Conservation (phyloP, 169 alveolate species). For the Eimeria praecox region DNA sequence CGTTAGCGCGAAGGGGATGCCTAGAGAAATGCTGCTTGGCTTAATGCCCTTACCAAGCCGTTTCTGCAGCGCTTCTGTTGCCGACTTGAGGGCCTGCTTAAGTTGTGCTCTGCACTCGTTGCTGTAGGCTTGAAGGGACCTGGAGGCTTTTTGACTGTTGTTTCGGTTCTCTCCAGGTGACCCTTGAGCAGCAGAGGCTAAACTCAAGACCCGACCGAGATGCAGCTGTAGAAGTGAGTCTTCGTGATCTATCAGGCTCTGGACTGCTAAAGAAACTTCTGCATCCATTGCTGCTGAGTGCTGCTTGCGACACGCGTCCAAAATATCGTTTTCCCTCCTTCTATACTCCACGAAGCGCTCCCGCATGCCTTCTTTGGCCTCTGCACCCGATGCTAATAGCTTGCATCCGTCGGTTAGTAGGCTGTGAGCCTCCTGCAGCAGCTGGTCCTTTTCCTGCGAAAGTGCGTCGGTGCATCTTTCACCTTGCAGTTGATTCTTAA, state of each 20-base stretch:
- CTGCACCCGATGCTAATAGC: conserved; percentile 19
- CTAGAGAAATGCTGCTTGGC: not conserved
- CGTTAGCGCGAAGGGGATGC: not conserved
- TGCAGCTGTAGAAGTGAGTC: conserved; percentile 56
- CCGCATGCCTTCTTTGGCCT: conserved; percentile 57
- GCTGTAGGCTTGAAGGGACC: conserved; percentile 43
- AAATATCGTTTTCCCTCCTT: conserved; percentile 45
- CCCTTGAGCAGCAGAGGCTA: conserved; percentile 6
- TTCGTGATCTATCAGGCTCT: conserved; percentile 42
- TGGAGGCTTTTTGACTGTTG: not conserved
- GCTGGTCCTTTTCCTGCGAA: conserved; percentile 19
- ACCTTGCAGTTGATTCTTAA: not conserved
- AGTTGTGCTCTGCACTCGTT: conserved; percentile 61
- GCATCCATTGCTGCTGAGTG: conserved; percentile 1
- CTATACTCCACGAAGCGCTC: conserved; percentile 8
- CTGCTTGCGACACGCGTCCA: not conserved
- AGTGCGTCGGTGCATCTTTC: conserved; percentile 9
- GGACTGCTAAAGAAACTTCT: conserved; percentile 33
- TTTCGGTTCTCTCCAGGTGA: not conserved
- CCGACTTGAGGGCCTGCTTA: conserved; percentile 19
- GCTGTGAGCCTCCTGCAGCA: conserved; percentile 17
- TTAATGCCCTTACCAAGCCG: conserved; percentile 25
- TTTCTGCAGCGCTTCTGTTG: conserved; percentile 45
- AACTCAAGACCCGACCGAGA: conserved; percentile 30
- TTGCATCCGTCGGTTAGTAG: conserved; percentile 59